Conservation (phyloP, 2,329 filamentous ascomycete species). For the Tolypocladium tundrense region DNA sequence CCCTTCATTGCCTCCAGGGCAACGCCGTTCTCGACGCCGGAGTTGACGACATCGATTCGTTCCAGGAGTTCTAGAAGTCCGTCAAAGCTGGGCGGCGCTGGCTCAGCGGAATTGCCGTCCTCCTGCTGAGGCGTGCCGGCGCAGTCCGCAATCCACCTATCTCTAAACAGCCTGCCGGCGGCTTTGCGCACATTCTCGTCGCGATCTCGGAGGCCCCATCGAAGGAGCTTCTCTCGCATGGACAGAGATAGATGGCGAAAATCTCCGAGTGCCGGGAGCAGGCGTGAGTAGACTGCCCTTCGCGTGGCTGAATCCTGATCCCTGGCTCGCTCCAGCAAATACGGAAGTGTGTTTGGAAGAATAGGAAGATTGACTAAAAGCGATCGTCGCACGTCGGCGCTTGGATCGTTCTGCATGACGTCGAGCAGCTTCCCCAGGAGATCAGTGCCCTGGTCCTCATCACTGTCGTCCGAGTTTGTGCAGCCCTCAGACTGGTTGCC, state of each 20-base stretch:
- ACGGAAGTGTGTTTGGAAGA: slow-evolving; percentile 70
- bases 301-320: slow-evolving; percentile 80
- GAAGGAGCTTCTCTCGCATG: slow-evolving; percentile 88
- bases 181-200: slow-evolving; percentile 93
- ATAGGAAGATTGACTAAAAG: slow-evolving; percentile 87
- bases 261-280: slow-evolving; percentile 82
- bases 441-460: slow-evolving; percentile 51
- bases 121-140: slow-evolving; percentile 55
- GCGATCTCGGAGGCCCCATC: slow-evolving; percentile 89
- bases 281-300: slow-evolving; percentile 73
- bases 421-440: slow-evolving; percentile 77
- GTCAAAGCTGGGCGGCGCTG: slow-evolving; percentile 61
- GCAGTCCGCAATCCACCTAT: slow-evolving; percentile 97
- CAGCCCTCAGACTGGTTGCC: slow-evolving; percentile 66
- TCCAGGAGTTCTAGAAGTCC: slow-evolving; percentile 84
- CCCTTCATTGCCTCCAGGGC: slow-evolving; percentile 89
- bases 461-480: slow-evolving; percentile 59
- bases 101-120: slow-evolving; percentile 44
- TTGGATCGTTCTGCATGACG: slow-evolving; percentile 86
- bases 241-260: slow-evolving; percentile 88
- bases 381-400: slow-evolving; percentile 82
- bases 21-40: slow-evolving; percentile 80
- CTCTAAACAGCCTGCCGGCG: slow-evolving; percentile 78
- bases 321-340: slow-evolving; percentile 79
- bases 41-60: slow-evolving; percentile 86